A percentile compares a stretch with the other conserved stretches of the same genome.
These are phyloP conservation scores for Silene uniflora DNA, from an alignment of 148 eudicot genomes.

Conservation along the genomic window DNA sequence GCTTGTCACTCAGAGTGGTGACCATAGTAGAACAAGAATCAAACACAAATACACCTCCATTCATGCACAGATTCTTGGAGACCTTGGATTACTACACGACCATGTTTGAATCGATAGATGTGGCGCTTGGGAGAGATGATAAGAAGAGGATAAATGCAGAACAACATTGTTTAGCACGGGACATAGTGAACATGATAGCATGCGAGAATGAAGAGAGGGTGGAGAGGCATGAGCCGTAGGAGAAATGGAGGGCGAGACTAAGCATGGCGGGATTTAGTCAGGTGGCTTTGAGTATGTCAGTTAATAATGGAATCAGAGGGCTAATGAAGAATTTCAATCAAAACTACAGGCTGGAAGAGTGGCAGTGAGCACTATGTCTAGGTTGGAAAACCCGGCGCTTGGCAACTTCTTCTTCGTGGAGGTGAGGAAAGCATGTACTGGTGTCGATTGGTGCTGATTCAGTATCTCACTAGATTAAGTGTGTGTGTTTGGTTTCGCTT, in stretches of 20 bases:
- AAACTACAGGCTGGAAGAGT: constrained; percentile 41
- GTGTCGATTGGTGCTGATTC: too few species aligned
- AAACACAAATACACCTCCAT: constrained; percentile 75
- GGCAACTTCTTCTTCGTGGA: constrained; percentile 72
- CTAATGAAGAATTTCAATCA: constrained; percentile 50
- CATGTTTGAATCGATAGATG: constrained; percentile 84
- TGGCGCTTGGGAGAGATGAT: constrained; percentile 52
- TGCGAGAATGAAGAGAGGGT: constrained; percentile 81
- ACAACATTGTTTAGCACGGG: constrained; percentile 84
- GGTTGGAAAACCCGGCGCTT: constrained; percentile 73
- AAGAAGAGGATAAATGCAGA: constrained; percentile 70
- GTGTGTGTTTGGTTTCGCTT: constrained; percentile 8
- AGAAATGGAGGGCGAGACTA: constrained; percentile 80
- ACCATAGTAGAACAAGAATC: constrained; percentile 84
- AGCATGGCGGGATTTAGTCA: constrained; percentile 66
- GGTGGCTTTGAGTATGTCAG: constrained; percentile 41
- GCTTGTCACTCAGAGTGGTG: constrained; percentile 68
- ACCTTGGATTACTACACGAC: constrained; percentile 77
- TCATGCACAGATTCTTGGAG: constrained; percentile 55
- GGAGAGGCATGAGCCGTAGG: constrained; percentile 84
- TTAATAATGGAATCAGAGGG: constrained; percentile 28
- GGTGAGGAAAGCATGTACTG: constrained; percentile 24
- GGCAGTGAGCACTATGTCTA: constrained; percentile 60
- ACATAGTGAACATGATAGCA: constrained; percentile 81
- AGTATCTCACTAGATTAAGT: too few species aligned